Conservation (phyloP, 1,284 basidiomycete genomes). For the Leccinum solheimii region DNA sequence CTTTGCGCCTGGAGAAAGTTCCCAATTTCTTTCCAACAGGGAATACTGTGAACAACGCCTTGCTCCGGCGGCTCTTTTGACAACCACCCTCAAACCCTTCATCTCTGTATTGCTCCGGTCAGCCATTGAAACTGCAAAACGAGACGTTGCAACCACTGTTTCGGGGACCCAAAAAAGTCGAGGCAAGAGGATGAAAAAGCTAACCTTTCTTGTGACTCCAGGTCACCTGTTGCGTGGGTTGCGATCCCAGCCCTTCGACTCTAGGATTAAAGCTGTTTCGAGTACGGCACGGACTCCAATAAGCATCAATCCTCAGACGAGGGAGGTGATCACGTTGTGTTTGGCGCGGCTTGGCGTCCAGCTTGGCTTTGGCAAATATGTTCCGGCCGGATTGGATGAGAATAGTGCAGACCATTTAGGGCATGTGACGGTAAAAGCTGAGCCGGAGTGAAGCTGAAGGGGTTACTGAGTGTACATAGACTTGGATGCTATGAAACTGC, state of each 20-base stretch:
- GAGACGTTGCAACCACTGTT: constrained; percentile 24
- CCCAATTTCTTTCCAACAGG: constrained; percentile 10
- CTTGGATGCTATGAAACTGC: neutral
- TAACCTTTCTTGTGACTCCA: constrained; percentile 38
- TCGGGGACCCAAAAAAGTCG: constrained; percentile 17
- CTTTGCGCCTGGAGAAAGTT: constrained; percentile 8
- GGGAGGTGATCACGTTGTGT: constrained; percentile 27
- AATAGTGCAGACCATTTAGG: neutral
- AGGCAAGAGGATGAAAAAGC: constrained; percentile 30
- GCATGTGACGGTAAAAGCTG: constrained; percentile 12
- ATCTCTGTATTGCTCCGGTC: constrained; percentile 30
- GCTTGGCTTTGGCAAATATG: constrained; percentile 20
- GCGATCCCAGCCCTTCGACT: constrained; percentile 10
- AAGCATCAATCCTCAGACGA: constrained; percentile 14
- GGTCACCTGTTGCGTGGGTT: constrained; percentile 40
- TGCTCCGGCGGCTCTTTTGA: constrained; percentile 33
- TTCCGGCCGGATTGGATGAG: neutral
- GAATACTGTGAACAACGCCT: constrained; percentile 20
- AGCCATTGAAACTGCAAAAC: constrained; percentile 32
- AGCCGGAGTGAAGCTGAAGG: constrained; percentile 11
- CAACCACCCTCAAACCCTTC: constrained; percentile 31
- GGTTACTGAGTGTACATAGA: neutral
- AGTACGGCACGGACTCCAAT: constrained; percentile 7
- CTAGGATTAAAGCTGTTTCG: neutral
- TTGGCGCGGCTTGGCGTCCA: constrained; percentile 31